These are phyloP conservation scores for Penicillium brasilianum DNA, from an alignment of 2,329 filamentous ascomycete genomes.

Conservation along the genomic window DNA sequence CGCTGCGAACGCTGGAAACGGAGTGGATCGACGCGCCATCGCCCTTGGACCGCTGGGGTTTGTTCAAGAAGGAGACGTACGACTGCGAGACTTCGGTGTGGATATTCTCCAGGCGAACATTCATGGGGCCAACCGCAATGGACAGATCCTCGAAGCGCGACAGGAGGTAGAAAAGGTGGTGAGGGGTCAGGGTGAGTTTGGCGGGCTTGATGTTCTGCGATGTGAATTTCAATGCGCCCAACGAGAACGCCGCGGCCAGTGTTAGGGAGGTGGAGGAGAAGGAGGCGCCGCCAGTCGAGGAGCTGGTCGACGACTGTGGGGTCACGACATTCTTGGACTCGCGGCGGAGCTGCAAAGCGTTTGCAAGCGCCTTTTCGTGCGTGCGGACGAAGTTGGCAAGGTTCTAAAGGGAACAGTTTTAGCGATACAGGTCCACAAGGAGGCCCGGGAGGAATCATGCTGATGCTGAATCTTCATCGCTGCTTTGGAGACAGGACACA, in stretches of 20 bases:
- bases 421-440: neutral
- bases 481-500: conserved; percentile 29
- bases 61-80: conserved; percentile 93
- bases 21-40: conserved; percentile 93
- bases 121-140: conserved; percentile 93
- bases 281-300: conserved; percentile 61
- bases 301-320: conserved; percentile 53
- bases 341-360: conserved; percentile 85
- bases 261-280: conserved; percentile 72
- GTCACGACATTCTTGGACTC: conserved; percentile 71
- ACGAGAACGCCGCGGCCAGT: conserved; percentile 82
- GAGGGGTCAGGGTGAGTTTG: conserved; percentile 89
- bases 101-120: conserved; percentile 90
- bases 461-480: neutral
- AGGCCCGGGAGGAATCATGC: neutral
- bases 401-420: conserved; percentile 63
- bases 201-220: conserved; percentile 86
- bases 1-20: conserved; percentile 93
- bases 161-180: conserved; percentile 95
- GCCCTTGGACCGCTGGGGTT: conserved; percentile 78
- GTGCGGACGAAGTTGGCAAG: conserved; percentile 94
- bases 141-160: conserved; percentile 92
- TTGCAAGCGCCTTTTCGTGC: conserved; percentile 95
- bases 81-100: conserved; percentile 83
- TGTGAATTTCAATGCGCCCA: conserved; percentile 82